Evolutionary conservation across 352 stramenopile genomes (phyloP), one percentile per base, ranked within the genome.

Genomic region (Globisporangium solare): DNA sequence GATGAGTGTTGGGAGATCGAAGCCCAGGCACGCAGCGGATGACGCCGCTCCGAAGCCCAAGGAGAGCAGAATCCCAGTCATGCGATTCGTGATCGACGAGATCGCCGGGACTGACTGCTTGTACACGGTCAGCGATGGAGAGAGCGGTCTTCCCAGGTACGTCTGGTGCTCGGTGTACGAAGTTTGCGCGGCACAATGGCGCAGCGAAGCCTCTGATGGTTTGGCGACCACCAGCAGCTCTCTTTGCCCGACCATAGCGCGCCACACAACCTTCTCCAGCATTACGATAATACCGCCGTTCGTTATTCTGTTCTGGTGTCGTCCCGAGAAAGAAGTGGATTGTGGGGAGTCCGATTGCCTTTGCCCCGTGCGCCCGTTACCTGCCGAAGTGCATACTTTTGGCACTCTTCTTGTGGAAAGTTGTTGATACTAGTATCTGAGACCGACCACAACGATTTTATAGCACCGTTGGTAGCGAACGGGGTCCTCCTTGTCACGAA

Each of bases 101-200:
- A 98, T 52, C 21, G 92, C 91, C n/a, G 70, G 79, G 6, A 96
- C 67, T 11, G 92, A 86, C 56, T 97, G 97, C 20, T 76, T 68
- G 68, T 98, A 98, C 54, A 97, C 96, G 35, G 78, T 91, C 12
- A 98, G 83, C 60, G 97, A 89, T 31, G 92, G 94, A 46, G 83
- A 96, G 2, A 98, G 73, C 22, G 92, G 92, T 24, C 87, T 79
- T 8, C 81, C 86, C 18, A 87, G 86, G 46, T 75, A 68, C 35
- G 81, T 72, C 73, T 94, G 89, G n/a, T 83, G 74, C 53, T 86
- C 67, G 8, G 70, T 86, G 66, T 96, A 96, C 42, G 27, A 35
- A 6, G 27, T 35, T 35, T 35, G 27, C 7, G 21, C 53, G 8
- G 15, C 11, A 17, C 18, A 27, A 24, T 32, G 42, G 6, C 24